A percentile compares a stretch with the other conserved stretches of the same genome.
These are phyloP conservation scores for Aspergillus pseudotamarii DNA, from an alignment of 2,329 filamentous ascomycete species.

Conservation along the genomic window DNA sequence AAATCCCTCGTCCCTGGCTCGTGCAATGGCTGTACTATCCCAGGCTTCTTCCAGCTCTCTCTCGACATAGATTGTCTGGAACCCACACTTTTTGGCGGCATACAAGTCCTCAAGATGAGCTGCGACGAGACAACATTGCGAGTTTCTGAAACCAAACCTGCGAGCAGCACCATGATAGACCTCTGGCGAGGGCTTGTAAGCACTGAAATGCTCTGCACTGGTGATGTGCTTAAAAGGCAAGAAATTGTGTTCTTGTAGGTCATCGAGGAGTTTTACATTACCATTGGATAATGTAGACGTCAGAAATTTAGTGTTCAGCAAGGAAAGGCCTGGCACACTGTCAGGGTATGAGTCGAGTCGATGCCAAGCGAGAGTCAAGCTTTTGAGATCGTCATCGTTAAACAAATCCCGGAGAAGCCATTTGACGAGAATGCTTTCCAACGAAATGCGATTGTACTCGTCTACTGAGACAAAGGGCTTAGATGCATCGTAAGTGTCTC, in stretches of 20 bases:
- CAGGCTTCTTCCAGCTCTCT: background rate
- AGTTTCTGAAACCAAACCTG: constrained; percentile 57
- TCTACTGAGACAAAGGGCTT: background rate
- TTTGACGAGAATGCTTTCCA: background rate
- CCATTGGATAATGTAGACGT: constrained; percentile 74
- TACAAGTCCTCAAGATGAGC: constrained; percentile 24
- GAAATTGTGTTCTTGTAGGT: constrained; percentile 55
- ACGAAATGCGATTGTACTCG: background rate
- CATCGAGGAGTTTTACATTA: constrained; percentile 64
- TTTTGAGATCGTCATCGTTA: constrained; percentile 12
- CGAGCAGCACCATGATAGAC: constrained; percentile 69
- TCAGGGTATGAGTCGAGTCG: constrained; percentile 70
- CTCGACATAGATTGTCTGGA: background rate
- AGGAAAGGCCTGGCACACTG: constrained; percentile 54
- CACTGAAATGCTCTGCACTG: constrained; percentile 68
- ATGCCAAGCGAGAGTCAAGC: constrained; percentile 69
- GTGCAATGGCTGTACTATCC: constrained; percentile 50
- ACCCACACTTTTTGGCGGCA: background rate
- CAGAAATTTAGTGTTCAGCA: constrained; percentile 57
- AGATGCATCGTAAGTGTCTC: background rate
- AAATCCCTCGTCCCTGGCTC: constrained; percentile 58
- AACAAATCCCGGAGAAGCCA: background rate
- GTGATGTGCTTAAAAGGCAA: constrained; percentile 52
- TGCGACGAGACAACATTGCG: constrained; percentile 73
- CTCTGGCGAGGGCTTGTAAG: constrained; percentile 70